Percentiles rank a stretch among this genome's conserved stretches.
Conservation (phyloP, 768 basidiomycete genomes). For the Lactarius psammicola region DNA sequence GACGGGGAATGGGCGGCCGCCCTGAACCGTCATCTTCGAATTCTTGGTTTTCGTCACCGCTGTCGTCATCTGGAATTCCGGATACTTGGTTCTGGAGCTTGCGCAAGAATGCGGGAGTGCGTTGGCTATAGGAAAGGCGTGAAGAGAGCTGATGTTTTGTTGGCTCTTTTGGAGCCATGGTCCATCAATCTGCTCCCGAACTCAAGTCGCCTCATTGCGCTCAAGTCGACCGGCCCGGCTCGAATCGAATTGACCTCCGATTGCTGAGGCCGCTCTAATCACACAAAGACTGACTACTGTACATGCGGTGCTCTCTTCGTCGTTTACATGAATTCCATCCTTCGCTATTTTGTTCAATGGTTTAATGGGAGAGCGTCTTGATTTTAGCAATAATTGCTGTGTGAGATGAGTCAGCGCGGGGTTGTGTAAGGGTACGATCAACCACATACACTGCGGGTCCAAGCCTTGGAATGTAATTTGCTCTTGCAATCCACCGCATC, state of each 20-base stretch:
- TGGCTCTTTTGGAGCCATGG: slow-evolving; percentile 56
- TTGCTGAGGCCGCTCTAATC: not conserved
- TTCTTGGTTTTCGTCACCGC: slow-evolving; percentile 44
- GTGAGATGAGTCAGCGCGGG: not conserved
- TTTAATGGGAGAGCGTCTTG: slow-evolving; percentile 40
- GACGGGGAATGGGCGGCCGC: slow-evolving; percentile 68
- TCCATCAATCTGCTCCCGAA: not conserved
- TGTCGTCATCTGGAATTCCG: slow-evolving; percentile 50
- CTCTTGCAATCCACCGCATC: slow-evolving; percentile 76
- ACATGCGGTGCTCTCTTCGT: not conserved
- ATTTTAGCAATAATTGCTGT: slow-evolving; percentile 50
- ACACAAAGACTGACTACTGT: not conserved
- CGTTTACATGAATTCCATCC: not conserved
- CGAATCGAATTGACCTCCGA: not conserved
- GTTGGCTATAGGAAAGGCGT: slow-evolving; percentile 58
- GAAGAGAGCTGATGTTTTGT: slow-evolving; percentile 72
- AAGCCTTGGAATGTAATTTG: slow-evolving; percentile 81
- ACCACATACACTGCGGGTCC: slow-evolving; percentile 66
- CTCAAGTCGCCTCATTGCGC: not conserved
- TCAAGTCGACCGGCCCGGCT: slow-evolving; percentile 2
- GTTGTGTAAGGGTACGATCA: not conserved
- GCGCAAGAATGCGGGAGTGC: slow-evolving; percentile 62
- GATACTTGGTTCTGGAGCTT: slow-evolving; percentile 63
- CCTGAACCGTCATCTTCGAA: slow-evolving; percentile 68
- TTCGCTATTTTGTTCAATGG: not conserved